Evolutionary conservation across 306 rosid species (phyloP), one percentile per base, ranked within the genome.

Genomic region (Argentina anserina): DNA sequence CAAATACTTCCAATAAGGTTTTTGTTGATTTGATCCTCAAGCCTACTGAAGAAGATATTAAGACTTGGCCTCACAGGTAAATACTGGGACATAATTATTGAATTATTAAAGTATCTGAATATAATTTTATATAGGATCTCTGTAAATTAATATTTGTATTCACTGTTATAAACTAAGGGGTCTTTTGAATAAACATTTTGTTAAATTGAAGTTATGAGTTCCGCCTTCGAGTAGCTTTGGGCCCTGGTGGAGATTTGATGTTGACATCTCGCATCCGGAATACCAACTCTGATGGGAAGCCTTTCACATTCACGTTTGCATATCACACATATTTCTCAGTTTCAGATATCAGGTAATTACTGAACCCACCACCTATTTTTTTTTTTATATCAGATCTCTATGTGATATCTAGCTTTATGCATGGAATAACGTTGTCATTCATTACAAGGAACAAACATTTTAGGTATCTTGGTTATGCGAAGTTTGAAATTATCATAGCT

Each of bases 301-400:
- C 96, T 40, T 91, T 93, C 81, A 59, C 91, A 7, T 93, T 93
- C 88, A 89, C 98, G 61, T 93, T 91, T 84, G 97, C 97, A 5
- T 91, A 93, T 81, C 97, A 93, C 78, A 93, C 97, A 17, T 93
- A 93, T 84, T 89, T 93, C 73, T 89, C 89, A 71, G 97, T 93
- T 65, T 90, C 97, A 68, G 97, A 93, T 78, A 91, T 93, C 81
- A 87, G 97, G 98, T 88, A 65, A 76, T 72, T 67, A 43, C 50
- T 53, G 43, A 79, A 41, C 39, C 71, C 67, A 65, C 28, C n/a
- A n/a, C n/a, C n/a, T n/a, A n/a, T n/a, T n/a, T n/a, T n/a, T n/a
- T n/a, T n/a, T n/a, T 59, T 7, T 17, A 29, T 6, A 12, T 60
- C 40, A 29, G 9, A 29, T 33, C 13, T 9, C 6, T 11, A 59